Evolutionary conservation across 2,329 filamentous ascomycete genomes (phyloP).

Genomic region (Hypoxylon sp.): DNA sequence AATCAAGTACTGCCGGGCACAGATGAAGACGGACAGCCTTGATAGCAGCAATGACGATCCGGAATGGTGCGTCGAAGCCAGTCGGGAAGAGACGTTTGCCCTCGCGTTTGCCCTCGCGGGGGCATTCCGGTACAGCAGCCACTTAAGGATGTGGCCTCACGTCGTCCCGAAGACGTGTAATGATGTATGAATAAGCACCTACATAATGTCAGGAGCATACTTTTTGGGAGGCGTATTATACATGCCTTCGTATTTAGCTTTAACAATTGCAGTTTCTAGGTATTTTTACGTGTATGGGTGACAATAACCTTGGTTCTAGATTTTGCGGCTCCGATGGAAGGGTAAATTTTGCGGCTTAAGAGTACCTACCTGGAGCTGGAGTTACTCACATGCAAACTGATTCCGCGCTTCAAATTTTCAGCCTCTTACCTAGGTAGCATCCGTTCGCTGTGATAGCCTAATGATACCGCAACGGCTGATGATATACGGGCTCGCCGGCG

Average conservation of each 20-base stretch:
- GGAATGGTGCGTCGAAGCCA: neutral
- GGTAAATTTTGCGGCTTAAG: neutral
- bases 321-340: neutral
- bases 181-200: neutral
- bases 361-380: too few relatives aligned
- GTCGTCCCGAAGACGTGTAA: neutral
- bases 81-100: neutral
- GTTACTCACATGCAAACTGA: slow-evolving; percentile 17
- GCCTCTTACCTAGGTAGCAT: slow-evolving; percentile 14
- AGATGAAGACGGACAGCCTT: neutral
- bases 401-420: slow-evolving; percentile 13
- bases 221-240: neutral
- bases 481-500: slow-evolving; percentile 22
- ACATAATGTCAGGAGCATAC: neutral
- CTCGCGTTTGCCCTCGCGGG: neutral
- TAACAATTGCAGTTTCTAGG: too few relatives aligned
- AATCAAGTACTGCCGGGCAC: neutral
- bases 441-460: slow-evolving; percentile 8
- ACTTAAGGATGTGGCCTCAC: neutral
- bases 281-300: neutral
- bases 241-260: too few relatives aligned
- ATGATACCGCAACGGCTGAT: neutral
- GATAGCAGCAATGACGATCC: neutral
- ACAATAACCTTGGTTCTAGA: neutral
- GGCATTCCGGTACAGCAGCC: neutral